Base-by-base conservation (phyloP, 352 stramenopile species). In the Paralagenidium karlingii region DNA sequence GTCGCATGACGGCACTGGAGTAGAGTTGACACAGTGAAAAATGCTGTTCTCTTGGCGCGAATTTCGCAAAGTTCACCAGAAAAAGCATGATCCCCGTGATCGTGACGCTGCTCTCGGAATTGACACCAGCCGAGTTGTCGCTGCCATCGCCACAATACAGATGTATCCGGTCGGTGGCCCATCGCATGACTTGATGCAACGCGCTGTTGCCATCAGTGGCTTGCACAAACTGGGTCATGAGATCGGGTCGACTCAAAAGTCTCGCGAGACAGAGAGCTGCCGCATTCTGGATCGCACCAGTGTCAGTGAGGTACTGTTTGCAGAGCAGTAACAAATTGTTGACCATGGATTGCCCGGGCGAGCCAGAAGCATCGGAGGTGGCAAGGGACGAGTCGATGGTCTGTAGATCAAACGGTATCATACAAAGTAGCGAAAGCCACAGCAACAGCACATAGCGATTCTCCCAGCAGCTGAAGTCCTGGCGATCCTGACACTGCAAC, bases 351-450 rank as follows among this genome's bases (percentile, higher is more conserved):
- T 55, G 25, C 40, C 47, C 10, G 34, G 51, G 15, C 26, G 27
- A 25, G 47, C 45, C 22, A 43, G 26, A 16, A 39, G 31, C 9
- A 24, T 7, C 7, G 21, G 3, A 47, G 11, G 50, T 43, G 19
- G n/a, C 31, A 6, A 51, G 51, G 1, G 85, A 92, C 36, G 84
- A 96, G 64, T 99, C 93, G 43, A 99, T 96, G 1, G 85, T 94
- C 36, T 77, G 60, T 37, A 98, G 82, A 59, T 98, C 83, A 60
- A 99, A 99, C 0, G 96, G 96, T 16, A 99, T 89, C 20, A 99
- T 73, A 47, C 87, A 96, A 28, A 99, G 71, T 59, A 98, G 97
- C 9, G 80, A 94, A 31, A 99, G 67, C 96, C 96, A 99, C 19
- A 98, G 74, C 55, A 99, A 69, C 33, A 99, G 55, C 31, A 88